These are phyloP conservation scores for Trichoderma guizhouense DNA, from an alignment of 2,329 filamentous ascomycete species.

Conservation along the genomic window DNA sequence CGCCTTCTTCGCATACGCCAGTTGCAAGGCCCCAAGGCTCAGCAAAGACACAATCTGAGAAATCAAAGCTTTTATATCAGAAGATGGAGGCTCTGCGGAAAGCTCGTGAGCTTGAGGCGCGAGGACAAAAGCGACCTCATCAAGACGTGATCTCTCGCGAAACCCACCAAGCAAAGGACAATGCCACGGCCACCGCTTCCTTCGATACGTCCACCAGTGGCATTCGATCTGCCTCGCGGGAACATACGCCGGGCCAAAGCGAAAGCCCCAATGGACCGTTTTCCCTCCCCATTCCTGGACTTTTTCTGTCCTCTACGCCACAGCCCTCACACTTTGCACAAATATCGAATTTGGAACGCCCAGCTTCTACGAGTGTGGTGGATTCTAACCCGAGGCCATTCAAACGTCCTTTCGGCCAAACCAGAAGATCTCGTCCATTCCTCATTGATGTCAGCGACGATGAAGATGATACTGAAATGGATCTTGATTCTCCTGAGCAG, in stretches of 20 bases:
- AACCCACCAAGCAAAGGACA: neutral
- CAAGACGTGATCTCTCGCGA: conserved; percentile 12
- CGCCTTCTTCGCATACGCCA: neutral
- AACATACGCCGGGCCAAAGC: neutral
- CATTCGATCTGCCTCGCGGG: neutral
- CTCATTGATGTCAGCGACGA: conserved; percentile 84
- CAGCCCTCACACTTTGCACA: conserved; percentile 23
- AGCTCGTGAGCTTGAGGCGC: conserved; percentile 48
- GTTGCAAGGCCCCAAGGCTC: neutral
- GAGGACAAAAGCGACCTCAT: conserved; percentile 29
- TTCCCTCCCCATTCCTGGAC: conserved; percentile 35
- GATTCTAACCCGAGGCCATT: conserved; percentile 43
- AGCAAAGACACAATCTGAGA: conserved; percentile 54
- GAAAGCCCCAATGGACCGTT: conserved; percentile 7
- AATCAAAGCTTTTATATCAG: conserved; percentile 68
- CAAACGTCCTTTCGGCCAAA: conserved; percentile 63
- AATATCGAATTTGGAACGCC: conserved; percentile 37
- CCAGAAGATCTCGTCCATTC: conserved; percentile 57
- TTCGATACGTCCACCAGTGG: neutral
- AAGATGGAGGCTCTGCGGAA: conserved; percentile 74
- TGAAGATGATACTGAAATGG: conserved; percentile 65
- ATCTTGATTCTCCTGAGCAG: conserved; percentile 55
- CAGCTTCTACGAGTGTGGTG: conserved; percentile 67
- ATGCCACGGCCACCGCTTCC: neutral
- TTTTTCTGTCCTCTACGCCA: conserved; percentile 34